Evolutionary conservation across 2,329 filamentous ascomycete genomes (phyloP).

Genomic region (Scortechinia acanthostroma): DNA sequence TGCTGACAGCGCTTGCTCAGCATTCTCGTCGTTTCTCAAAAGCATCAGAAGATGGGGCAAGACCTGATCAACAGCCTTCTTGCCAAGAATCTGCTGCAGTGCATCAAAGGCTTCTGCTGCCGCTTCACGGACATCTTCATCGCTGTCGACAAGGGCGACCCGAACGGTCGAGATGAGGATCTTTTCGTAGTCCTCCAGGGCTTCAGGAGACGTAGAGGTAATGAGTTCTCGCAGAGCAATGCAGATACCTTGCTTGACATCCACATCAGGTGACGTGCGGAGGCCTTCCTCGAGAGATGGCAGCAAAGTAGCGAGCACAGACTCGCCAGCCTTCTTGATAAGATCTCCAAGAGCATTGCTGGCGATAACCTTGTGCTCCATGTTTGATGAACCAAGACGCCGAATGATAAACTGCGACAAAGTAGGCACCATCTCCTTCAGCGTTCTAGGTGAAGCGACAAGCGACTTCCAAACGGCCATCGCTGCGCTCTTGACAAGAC

Average conservation of each 20-base stretch:
- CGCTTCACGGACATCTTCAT: conserved; percentile 85
- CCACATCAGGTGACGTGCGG: conserved; percentile 78
- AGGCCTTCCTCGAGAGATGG: conserved; percentile 90
- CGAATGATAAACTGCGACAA: conserved; percentile 91
- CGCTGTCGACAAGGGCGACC: conserved; percentile 81
- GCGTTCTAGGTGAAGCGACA: conserved; percentile 81
- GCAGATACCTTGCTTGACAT: conserved; percentile 94
- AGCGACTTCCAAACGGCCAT: conserved; percentile 94
- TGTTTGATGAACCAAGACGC: conserved; percentile 86
- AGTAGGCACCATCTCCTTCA: conserved; percentile 92
- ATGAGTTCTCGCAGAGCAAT: conserved; percentile 93
- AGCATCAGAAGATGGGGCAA: conserved; percentile 85
- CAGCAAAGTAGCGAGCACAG: conserved; percentile 77
- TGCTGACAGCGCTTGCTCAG: conserved; percentile 85
- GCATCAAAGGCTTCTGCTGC: conserved; percentile 96
- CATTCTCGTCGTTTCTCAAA: conserved; percentile 77
- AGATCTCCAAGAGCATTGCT: conserved; percentile 94
- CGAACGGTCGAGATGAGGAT: conserved; percentile 89
- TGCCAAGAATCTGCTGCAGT: conserved; percentile 86
- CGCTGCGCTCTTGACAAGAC: conserved; percentile 80
- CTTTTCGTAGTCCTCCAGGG: conserved; percentile 89
- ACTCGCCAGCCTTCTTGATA: conserved; percentile 92
- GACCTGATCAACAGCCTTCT: conserved; percentile 89
- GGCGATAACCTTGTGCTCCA: conserved; percentile 98
- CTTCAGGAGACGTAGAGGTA: conserved; percentile 77